phyloP scores from a whole-genome alignment of 805 yeast species.

The Wickerhamomyces subpelliculosus region DNA sequence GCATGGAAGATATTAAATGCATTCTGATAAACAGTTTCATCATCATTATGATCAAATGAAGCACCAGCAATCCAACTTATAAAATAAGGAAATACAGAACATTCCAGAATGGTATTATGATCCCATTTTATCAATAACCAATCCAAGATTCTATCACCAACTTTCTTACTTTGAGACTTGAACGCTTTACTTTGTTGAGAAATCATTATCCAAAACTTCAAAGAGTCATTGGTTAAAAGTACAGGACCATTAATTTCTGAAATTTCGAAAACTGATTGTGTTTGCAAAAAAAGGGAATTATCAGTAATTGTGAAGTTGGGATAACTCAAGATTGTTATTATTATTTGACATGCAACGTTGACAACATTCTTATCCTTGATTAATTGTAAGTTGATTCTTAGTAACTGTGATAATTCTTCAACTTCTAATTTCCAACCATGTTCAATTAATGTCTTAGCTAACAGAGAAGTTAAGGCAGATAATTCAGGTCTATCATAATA shows the following conservation, averaged over 20 bases:
- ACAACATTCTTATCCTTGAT: constrained; percentile 19
- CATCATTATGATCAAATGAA: neutral
- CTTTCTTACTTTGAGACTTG: constrained; percentile 23
- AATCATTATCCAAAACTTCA: constrained; percentile 47
- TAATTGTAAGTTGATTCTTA: constrained; percentile 28
- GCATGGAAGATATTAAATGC: constrained; percentile 6
- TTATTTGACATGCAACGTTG: constrained; percentile 19
- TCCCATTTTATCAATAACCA: constrained; percentile 51
- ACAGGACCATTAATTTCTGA: constrained; percentile 60
- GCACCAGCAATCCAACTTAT: constrained; percentile 38
- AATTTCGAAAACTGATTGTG: constrained; percentile 43
- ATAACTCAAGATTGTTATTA: constrained; percentile 13
- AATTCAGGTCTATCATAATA: constrained; percentile 8
- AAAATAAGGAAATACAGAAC: constrained; percentile 26
- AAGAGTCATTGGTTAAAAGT: constrained; percentile 36
- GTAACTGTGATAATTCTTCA: constrained; percentile 14
- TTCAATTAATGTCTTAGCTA: constrained; percentile 10
- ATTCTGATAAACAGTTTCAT: neutral
- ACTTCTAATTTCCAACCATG: constrained; percentile 12
- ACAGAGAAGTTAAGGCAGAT: constrained; percentile 14
- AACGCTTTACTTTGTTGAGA: constrained; percentile 29
- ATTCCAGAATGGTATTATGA: neutral
- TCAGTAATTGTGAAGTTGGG: constrained; percentile 24
- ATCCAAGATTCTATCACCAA: constrained; percentile 29
- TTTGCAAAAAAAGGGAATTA: constrained; percentile 34